phyloP scores from a whole-genome alignment of 2,329 filamentous ascomycete species.

The Diaporthe ampelina region DNA sequence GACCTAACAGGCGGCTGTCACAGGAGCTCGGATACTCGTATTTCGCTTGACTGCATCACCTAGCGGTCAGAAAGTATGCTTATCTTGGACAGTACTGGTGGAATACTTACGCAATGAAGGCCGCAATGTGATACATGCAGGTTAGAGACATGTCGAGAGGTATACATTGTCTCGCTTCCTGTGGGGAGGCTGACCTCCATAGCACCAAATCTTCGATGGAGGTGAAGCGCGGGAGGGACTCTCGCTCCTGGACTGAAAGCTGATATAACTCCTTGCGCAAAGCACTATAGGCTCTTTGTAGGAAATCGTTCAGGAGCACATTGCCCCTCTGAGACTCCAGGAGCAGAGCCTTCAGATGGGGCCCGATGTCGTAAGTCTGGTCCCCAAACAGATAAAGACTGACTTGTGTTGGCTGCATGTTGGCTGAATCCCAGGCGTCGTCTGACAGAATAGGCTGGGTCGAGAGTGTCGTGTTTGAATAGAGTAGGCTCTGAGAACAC shows the following conservation, averaged over 20 bases:
- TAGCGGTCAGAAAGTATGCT: not conserved
- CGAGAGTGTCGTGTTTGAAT: not conserved
- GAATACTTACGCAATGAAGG: slow-evolving; percentile 11
- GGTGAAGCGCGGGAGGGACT: slow-evolving; percentile 44
- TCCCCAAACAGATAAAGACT: slow-evolving; percentile 44
- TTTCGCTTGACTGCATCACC: not conserved
- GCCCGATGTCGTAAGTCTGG: slow-evolving; percentile 44
- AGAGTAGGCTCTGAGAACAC: not conserved
- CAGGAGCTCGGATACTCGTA: slow-evolving; percentile 10
- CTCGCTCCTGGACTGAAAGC: slow-evolving; percentile 40
- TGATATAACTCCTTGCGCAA: slow-evolving; percentile 30
- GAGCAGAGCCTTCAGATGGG: slow-evolving; percentile 40
- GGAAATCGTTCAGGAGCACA: slow-evolving; percentile 38
- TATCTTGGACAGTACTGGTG: no score
- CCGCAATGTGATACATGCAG: slow-evolving; percentile 28
- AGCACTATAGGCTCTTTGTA: not conserved
- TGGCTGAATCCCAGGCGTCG: not conserved
- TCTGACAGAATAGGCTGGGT: not conserved
- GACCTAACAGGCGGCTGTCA: slow-evolving; percentile 58
- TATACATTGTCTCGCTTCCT: slow-evolving; percentile 40
- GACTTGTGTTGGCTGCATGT: slow-evolving; percentile 7
- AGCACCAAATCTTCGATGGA: slow-evolving; percentile 44
- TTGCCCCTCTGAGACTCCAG: slow-evolving; percentile 34
- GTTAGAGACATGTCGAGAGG: slow-evolving; percentile 45
- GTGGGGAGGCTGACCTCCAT: slow-evolving; percentile 40